Evolutionary conservation across 1,284 basidiomycete species (phyloP).

Genomic region (Erythrobasidium hasegawianum): DNA sequence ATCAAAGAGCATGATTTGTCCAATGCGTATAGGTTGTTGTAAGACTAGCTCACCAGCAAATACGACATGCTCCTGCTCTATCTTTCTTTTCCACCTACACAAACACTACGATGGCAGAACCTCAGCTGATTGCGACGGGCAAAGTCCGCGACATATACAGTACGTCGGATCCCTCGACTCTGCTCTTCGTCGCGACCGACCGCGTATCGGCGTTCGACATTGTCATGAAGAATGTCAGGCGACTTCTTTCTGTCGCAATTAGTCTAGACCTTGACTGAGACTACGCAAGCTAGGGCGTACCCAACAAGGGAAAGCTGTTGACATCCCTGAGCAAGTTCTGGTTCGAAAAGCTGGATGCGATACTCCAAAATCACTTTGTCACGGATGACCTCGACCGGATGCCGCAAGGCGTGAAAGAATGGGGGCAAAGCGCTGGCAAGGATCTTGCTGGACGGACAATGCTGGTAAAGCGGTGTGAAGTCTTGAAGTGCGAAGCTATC

Average conservation of each 20-base stretch:
- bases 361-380: conserved; percentile 68
- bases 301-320: conserved; percentile 87
- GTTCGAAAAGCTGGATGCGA: conserved; percentile 74
- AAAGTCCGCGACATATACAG: conserved; percentile 92
- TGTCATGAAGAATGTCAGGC: conserved; percentile 76
- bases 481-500: conserved; percentile 96
- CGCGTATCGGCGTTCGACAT: conserved; percentile 97
- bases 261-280: conserved; percentile 7
- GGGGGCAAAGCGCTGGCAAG: conserved; percentile 47
- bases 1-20: conserved; percentile 53
- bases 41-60: not conserved
- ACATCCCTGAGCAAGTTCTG: conserved; percentile 90
- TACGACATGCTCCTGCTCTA: no score
- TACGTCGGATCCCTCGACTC: conserved; percentile 59
- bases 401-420: conserved; percentile 66
- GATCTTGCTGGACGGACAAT: conserved; percentile 80
- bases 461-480: conserved; percentile 84
- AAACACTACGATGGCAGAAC: conserved; percentile 16
- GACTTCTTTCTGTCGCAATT: conserved; percentile 37
- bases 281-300: conserved; percentile 68
- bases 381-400: conserved; percentile 67
- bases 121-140: conserved; percentile 66
- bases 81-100: not conserved
- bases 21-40: conserved; percentile 19
- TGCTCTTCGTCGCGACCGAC: conserved; percentile 93